Evolutionary conservation across 805 yeast species (phyloP), one percentile per base, ranked within the genome.

Genomic region (Suhomyces emberorum): DNA sequence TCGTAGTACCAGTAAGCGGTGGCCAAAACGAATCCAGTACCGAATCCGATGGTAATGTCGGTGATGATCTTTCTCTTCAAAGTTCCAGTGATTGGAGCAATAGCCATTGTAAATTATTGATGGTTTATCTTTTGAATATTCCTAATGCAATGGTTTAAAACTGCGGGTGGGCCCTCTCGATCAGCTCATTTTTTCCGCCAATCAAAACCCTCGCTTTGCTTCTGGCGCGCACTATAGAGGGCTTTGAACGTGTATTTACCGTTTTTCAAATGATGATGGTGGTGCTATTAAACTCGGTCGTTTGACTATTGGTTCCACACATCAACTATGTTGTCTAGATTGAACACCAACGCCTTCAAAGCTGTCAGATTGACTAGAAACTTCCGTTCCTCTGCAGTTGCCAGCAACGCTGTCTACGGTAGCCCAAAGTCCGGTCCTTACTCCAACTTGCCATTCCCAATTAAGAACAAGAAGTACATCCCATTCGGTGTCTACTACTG

Each of bases 361-460:
- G 47, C 44, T 31, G 29, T 38, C 23, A 24, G 39, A 34, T 31
- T 34, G 21, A 26, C 41, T 34, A 65, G 72, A 60, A 47, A 51
- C 47, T 66, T 88, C 49, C 65, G 82, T 47, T 48, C 62, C 32
- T 56, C 83, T 39, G 59, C 70, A 51, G 44, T 48, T 32, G 46
- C 59, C 57, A 57, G 52, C 51, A 56, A 55, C 34, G 31, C 39
- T 11, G 47, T 63, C 31, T 64, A 49, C 48, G 72, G 72, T 30
- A 37, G 64, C 30, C 72, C 72, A 33, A 55, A 61, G 48, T 47
- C 47, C 37, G 97, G 97, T 57, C 81, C 82, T 32, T 93, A 93
- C 81, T 72, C 83, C 56, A 91, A 93, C 78, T 59, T 91, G 47
- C 98, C 98, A 49, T 93, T 91, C 80, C 79, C 79, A 76, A 95